Evolutionary conservation across 2,329 filamentous ascomycete species (phyloP), one percentile per base, ranked within the genome.

Genomic region (Xylaria sp.): DNA sequence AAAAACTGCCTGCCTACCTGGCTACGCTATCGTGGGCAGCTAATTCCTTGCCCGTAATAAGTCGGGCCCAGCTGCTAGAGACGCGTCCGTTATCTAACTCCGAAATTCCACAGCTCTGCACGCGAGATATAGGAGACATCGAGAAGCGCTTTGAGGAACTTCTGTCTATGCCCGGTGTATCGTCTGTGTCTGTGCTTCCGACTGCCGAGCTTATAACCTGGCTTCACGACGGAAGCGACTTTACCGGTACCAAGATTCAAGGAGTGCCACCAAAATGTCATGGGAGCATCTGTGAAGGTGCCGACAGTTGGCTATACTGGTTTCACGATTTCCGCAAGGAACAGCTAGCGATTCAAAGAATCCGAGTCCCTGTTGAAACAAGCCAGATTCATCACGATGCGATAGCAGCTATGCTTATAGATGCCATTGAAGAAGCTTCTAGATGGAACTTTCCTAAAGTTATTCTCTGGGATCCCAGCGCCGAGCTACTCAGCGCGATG

Each of bases 291-390:
- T 73, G 71, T 48, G 68, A 72, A 1, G 62, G 55, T 40, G 68
- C 63, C 1, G 69, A 62, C 6, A 47, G 64, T 10, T 74, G 71
- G 73, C 5, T 74, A 37, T 75, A 71, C 44, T 74, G 73, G 73
- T 72, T 53, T 51, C 66, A 73, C n/a, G 72, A 75, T 44, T 65
- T 71, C 2, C 58, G 53, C 13, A 54, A 61, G 27, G n/a, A 57
- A 1, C 63, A 64, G 16, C 54, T 75, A 5, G 65, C 35, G 8
- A 59, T 75, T 27, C 73, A 73, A 55, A 62, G 71, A 21, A 44
- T 67, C 9, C 69, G 67, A 32, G 8, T 55, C 3, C 37, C 44
- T 35, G 29, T 13, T 12, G 44, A 59, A n/a, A 35, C 61, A 8
- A 66, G 25, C 5, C 40, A 58, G n/a, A 32, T 21, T 2, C 42